Conservation (phyloP, 768 basidiomycete species). For the Termitomyces sp. region DNA sequence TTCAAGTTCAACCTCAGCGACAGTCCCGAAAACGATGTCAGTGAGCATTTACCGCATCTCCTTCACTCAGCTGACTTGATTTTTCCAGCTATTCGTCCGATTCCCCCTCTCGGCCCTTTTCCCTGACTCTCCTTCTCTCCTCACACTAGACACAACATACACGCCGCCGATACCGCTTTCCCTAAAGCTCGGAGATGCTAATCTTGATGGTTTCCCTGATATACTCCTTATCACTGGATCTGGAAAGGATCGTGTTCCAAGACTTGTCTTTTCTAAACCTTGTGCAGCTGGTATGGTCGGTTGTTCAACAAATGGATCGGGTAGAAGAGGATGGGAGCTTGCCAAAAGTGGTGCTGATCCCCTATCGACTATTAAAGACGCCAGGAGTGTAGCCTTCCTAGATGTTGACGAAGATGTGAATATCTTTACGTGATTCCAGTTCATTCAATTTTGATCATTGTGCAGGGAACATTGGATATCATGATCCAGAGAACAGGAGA, state of each 20-base stretch:
- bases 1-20: slow-evolving; percentile 72
- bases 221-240: slow-evolving; percentile 53
- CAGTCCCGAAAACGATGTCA: slow-evolving; percentile 44
- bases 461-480: slow-evolving; percentile 85
- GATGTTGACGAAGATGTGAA: slow-evolving; percentile 96
- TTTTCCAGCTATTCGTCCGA: slow-evolving; percentile 54
- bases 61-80: not conserved
- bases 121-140: slow-evolving; percentile 46
- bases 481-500: slow-evolving; percentile 79
- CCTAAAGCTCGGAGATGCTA: slow-evolving; percentile 80
- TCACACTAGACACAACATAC: slow-evolving; percentile 64
- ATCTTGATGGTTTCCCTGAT: slow-evolving; percentile 94
- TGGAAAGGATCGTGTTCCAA: slow-evolving; percentile 44
- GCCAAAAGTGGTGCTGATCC: slow-evolving; percentile 50
- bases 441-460: not conserved
- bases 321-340: slow-evolving; percentile 62
- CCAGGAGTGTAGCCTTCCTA: slow-evolving; percentile 69
- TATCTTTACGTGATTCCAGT: slow-evolving; percentile 10
- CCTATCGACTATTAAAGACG: slow-evolving; percentile 70
- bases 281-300: slow-evolving; percentile 53
- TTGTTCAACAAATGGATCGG: slow-evolving; percentile 43
- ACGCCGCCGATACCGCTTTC: slow-evolving; percentile 68
- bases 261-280: slow-evolving; percentile 57
- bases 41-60: slow-evolving; percentile 10
- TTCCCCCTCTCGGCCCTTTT: slow-evolving; percentile 63